A percentile compares a stretch with the other conserved stretches of the same genome.
phyloP scores from a whole-genome alignment of 192 early-diverging fungal genomes.

The Coemansia sp. region DNA sequence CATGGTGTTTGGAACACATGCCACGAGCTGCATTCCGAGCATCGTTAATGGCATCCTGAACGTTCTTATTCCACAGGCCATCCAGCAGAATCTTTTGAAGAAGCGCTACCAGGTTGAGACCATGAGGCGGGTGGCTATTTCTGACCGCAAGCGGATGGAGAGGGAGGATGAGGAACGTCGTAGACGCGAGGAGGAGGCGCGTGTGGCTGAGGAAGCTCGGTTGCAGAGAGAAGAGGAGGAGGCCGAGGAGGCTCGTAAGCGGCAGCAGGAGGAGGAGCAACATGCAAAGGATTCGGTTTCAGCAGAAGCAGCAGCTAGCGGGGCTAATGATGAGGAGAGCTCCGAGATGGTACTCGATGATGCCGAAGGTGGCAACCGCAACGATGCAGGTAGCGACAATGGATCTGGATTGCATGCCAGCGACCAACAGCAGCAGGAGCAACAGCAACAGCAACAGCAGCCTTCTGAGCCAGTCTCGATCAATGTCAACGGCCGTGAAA shows the following conservation, averaged over 20 bases:
- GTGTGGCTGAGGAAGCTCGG: conserved; percentile 29
- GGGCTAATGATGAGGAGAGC: conserved; percentile 2
- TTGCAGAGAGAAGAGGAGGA: conserved; percentile 15
- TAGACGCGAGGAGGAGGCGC: conserved; percentile 58
- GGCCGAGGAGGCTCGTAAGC: conserved; percentile 4
- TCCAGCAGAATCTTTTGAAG: conserved; percentile 57
- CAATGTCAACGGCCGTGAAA: conserved; percentile 72
- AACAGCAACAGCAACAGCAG: conserved; percentile 11
- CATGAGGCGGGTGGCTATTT: conserved; percentile 32
- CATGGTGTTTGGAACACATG: conserved; percentile 70
- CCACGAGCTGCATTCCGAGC: conserved; percentile 61
- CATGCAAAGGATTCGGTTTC: conserved; percentile 1
- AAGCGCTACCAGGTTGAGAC: conserved; percentile 48
- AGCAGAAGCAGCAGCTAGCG: background rate
- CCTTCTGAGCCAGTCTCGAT: conserved; percentile 54
- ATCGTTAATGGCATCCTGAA: conserved; percentile 69
- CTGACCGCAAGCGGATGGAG: conserved; percentile 47
- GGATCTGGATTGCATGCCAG: conserved; percentile 6
- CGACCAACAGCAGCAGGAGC: conserved; percentile 16
- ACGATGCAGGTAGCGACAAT: conserved; percentile 15
- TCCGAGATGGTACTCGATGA: conserved; percentile 11
- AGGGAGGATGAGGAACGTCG: conserved; percentile 53
- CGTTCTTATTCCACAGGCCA: conserved; percentile 71
- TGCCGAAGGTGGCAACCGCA: conserved; percentile 36
- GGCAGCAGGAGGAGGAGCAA: background rate